phyloP scores from a whole-genome alignment of 495 filamentous ascomycete species.

The Tuber melanosporum region DNA sequence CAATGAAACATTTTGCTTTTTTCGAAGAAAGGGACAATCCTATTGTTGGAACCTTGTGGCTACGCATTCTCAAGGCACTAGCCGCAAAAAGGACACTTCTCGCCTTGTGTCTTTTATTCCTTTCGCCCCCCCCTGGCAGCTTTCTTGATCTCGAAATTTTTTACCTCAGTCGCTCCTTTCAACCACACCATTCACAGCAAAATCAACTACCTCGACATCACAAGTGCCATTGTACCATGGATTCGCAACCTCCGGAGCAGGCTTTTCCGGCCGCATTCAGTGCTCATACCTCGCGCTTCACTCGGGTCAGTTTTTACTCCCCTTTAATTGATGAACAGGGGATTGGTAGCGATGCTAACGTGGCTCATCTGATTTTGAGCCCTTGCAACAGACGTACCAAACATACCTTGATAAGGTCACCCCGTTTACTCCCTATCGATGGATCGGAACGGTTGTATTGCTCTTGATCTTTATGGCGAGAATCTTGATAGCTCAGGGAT shows the following conservation, averaged over 20 bases:
- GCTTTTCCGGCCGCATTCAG: constrained; percentile 55
- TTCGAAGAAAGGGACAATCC: background rate
- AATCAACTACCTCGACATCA: constrained; percentile 7
- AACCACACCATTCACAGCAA: background rate
- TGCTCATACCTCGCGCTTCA: constrained; percentile 69
- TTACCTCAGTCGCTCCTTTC: background rate
- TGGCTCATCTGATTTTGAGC: constrained; percentile 16
- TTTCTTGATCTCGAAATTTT: background rate
- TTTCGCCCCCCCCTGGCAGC: background rate
- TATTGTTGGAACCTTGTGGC: background rate
- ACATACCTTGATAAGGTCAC: constrained; percentile 86
- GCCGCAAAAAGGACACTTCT: constrained; percentile 3
- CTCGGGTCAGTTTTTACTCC: constrained; percentile 53
- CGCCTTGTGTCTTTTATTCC: background rate
- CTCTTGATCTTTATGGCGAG: constrained; percentile 78
- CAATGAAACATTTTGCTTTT: background rate
- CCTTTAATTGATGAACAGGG: constrained; percentile 14
- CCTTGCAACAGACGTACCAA: constrained; percentile 73
- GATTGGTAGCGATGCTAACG: constrained; percentile 22
- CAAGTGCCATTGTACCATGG: constrained; percentile 18
- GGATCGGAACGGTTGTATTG: constrained; percentile 68
- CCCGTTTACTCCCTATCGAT: constrained; percentile 79
- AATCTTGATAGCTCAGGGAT: constrained; percentile 86
- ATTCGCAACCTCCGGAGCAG: constrained; percentile 35
- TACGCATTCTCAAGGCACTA: background rate